phyloP scores from a whole-genome alignment of 2,329 filamentous ascomycete species.

The Plenodomus tracheiphilus region DNA sequence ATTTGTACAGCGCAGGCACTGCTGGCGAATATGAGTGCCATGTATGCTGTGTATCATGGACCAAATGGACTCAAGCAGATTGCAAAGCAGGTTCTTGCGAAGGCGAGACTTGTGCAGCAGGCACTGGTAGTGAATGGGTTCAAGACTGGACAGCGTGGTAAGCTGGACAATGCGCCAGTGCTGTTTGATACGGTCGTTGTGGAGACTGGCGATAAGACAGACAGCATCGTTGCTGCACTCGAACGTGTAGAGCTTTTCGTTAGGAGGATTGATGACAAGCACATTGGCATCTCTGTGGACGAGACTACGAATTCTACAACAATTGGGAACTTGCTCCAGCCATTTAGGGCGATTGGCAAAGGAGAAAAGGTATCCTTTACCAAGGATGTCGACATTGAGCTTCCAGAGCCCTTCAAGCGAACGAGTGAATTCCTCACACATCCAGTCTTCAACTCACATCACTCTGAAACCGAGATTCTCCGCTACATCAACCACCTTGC shows the following conservation, averaged over 20 bases:
- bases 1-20: constrained; percentile 95
- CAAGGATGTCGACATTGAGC: constrained; percentile 35
- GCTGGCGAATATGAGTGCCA: constrained; percentile 91
- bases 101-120: constrained; percentile 69
- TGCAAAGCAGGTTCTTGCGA: constrained; percentile 74
- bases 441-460: constrained; percentile 91
- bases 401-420: constrained; percentile 64
- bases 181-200: constrained; percentile 83
- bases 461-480: constrained; percentile 91
- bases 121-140: constrained; percentile 66
- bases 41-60: constrained; percentile 94
- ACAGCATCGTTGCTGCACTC: constrained; percentile 57
- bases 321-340: constrained; percentile 59
- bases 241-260: constrained; percentile 62
- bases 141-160: constrained; percentile 62
- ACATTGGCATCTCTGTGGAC: constrained; percentile 76
- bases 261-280: constrained; percentile 61
- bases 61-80: constrained; percentile 81
- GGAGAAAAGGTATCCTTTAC: constrained; percentile 14
- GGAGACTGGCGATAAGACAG: constrained; percentile 53
- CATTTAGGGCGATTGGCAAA: constrained; percentile 55
- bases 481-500: constrained; percentile 92
- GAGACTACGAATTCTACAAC: constrained; percentile 67
- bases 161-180: constrained; percentile 59
- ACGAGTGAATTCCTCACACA: constrained; percentile 80